Evolutionary conservation across 2,329 filamentous ascomycete species (phyloP), one percentile per base, ranked within the genome.

Genomic region (Exophiala viscosa): DNA sequence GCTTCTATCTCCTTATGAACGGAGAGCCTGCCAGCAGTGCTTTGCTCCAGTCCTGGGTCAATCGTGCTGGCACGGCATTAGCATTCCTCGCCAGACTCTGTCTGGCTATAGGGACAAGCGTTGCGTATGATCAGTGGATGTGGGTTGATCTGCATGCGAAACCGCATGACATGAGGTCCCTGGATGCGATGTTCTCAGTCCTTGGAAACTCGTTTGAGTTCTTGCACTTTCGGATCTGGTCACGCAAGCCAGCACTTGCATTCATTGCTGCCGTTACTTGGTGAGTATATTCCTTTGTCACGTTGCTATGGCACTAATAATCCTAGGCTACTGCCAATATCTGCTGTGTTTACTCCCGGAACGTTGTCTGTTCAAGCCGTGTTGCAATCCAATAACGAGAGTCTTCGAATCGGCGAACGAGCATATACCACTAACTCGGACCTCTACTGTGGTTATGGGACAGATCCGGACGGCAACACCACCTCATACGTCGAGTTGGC

Each of bases 101-200:
- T 13, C 38, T 57, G 6, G 41, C 46, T 5, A 52, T 57, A 11
- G 45, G 40, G 14, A 52, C 48, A 15, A 41, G 50, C 13, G 50
- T 48, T 4, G 54, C 54, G 9, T 57, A 52, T 38, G 41, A 54
- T 50, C 54, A 57, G 34, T 53, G 54, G 45, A 45, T 53, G 49
- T 48, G 45, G 49, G 41, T 54, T 17, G 46, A 54, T 17, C 18
- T 57, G 38, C 50, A 50, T 28, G 20, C 45, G 14, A 45, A 39
- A 31, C 40, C 50, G 15, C 50, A 53, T 17, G 40, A 53, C 13
- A 50, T 57, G 7, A 33, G 41, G n/a, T 14, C 17, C 18, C 13
- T 57, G 28, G 50, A 57, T 36, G 40, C 50, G 9, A 46, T 57
- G 49, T 53, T 52, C 42, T 28, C 39, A 10, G 42, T 53, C 13